Evolutionary conservation across 73 alveolate species (phyloP).

Genomic region (Symbiodinium natans): DNA sequence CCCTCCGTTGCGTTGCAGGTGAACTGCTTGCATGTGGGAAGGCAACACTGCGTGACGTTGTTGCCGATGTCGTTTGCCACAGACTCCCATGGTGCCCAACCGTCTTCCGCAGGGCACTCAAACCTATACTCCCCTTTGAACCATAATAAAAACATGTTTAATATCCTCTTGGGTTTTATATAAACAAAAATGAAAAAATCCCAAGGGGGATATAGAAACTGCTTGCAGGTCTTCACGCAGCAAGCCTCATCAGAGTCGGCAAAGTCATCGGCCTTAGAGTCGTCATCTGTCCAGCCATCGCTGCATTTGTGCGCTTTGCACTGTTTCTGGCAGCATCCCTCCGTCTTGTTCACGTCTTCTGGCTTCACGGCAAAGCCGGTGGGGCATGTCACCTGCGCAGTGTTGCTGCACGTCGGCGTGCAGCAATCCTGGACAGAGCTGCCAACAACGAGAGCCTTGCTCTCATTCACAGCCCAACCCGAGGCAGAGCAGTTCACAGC

Average conservation of each 20-base stretch:
- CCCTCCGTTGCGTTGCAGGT: slow-evolving; percentile 57
- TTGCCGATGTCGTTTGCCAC: slow-evolving; percentile 66
- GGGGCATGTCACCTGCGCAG: slow-evolving; percentile 49
- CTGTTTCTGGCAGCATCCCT: slow-evolving; percentile 73
- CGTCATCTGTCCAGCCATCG: slow-evolving; percentile 33
- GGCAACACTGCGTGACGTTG: slow-evolving; percentile 84
- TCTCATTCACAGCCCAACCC: slow-evolving; percentile 66
- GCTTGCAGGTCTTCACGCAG: slow-evolving; percentile 85
- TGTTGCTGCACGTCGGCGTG: slow-evolving; percentile 83
- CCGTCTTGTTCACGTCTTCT: slow-evolving; percentile 64
- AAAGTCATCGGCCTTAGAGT: slow-evolving; percentile 45
- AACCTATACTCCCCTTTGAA: too few relatives aligned
- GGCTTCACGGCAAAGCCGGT: slow-evolving; percentile 39
- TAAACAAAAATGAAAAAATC: too few relatives aligned
- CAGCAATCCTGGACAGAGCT: slow-evolving; percentile 66
- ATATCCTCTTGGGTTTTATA: too few relatives aligned
- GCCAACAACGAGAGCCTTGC: slow-evolving; percentile 52
- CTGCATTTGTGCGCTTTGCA: slow-evolving; percentile 76
- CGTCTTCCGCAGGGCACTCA: slow-evolving; percentile 26
- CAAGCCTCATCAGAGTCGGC: slow-evolving; percentile 50
- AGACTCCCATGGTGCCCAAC: slow-evolving; percentile 69
- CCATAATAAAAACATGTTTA: too few relatives aligned
- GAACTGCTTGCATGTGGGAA: slow-evolving; percentile 73
- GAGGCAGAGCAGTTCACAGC: slow-evolving; percentile 68
- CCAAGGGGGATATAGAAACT: too few relatives aligned